Conservation (phyloP, 116 monocot species). For the Trichopus zeylanicus region DNA sequence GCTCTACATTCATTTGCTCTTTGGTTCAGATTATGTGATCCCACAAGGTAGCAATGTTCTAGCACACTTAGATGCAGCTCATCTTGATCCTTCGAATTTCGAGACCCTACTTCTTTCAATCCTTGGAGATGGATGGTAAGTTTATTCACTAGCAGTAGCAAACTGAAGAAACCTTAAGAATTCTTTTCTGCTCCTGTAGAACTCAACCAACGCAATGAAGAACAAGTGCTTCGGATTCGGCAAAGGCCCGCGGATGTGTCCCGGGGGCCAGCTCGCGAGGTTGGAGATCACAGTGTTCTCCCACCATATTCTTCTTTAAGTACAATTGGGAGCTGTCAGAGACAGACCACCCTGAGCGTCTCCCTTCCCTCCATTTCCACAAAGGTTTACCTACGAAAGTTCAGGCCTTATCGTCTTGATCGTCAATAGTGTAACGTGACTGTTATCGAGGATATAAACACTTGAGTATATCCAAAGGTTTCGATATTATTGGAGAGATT, state of each 20-base stretch:
- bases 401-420: too few relatives aligned
- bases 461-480: too few relatives aligned
- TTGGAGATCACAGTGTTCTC: background rate
- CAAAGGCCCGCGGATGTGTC: background rate
- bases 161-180: background rate
- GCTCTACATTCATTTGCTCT: background rate
- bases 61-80: background rate
- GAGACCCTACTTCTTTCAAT: background rate
- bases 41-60: constrained; percentile 1
- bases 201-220: background rate
- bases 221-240: background rate
- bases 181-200: background rate
- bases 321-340: background rate
- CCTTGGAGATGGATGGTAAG: constrained; percentile 2
- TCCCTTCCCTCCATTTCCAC: background rate
- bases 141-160: background rate
- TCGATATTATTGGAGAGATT: too few relatives aligned
- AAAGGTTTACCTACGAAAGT: constrained; percentile 4
- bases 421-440: too few relatives aligned
- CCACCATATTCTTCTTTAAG: constrained; percentile 1
- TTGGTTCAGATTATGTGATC: constrained; percentile 1
- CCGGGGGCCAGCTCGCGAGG: background rate
- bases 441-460: too few relatives aligned
- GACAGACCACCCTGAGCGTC: background rate
- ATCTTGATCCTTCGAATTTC: background rate